A percentile compares a stretch with the other conserved stretches of the same genome.
Evolutionary conservation across 306 rosid genomes (phyloP).

Genomic region (Cotoneaster glaucophyllus): DNA sequence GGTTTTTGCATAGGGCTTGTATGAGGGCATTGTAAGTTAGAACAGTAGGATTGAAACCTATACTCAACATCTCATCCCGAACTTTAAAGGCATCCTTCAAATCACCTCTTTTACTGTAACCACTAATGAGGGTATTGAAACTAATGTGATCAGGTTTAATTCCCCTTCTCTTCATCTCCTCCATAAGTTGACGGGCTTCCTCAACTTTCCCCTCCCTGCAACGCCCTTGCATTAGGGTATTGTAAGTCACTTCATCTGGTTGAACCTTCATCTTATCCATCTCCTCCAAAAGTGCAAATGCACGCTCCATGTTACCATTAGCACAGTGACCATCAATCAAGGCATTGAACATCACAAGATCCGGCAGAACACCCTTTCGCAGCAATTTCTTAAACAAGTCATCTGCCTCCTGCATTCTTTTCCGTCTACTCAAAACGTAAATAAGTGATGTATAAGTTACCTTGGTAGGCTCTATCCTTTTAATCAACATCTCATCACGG

Average conservation of each 20-base stretch:
- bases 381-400: conserved; percentile 49
- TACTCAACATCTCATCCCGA: conserved; percentile 65
- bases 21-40: conserved; percentile 87
- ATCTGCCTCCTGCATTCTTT: conserved; percentile 69
- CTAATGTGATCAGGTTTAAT: conserved; percentile 80
- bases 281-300: conserved; percentile 58
- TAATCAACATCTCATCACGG: conserved; percentile 53
- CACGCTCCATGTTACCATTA: conserved; percentile 46
- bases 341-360: conserved; percentile 66
- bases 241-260: conserved; percentile 78
- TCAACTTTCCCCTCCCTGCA: conserved; percentile 81
- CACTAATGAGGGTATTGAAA: conserved; percentile 78
- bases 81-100: conserved; percentile 68
- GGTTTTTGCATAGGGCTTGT: conserved; percentile 63
- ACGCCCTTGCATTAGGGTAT: conserved; percentile 82
- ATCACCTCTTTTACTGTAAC: conserved; percentile 75
- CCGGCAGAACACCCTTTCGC: conserved; percentile 51
- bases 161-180: conserved; percentile 76
- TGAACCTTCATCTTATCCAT: conserved; percentile 59
- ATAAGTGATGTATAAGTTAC: conserved; percentile 75
- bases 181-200: conserved; percentile 68
- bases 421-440: conserved; percentile 50
- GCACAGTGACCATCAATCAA: conserved; percentile 76
- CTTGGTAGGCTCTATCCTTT: conserved; percentile 49
- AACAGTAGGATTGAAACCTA: conserved; percentile 78